phyloP scores from a whole-genome alignment of 2,329 filamentous ascomycete genomes.

The Neofusicoccum kwambonambiense region DNA sequence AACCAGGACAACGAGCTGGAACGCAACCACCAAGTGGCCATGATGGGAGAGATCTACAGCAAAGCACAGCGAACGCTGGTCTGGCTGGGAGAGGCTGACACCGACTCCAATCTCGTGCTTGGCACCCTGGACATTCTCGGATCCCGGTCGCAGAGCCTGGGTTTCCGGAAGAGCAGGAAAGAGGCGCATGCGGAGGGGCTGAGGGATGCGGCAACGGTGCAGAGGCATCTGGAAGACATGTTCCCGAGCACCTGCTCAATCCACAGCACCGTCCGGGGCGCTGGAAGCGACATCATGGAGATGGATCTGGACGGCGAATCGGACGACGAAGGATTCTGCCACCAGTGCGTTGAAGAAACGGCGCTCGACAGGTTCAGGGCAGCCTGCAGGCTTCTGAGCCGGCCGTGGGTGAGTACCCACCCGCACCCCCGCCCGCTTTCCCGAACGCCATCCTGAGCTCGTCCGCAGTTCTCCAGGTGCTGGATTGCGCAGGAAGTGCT shows the following conservation, averaged over 20 bases:
- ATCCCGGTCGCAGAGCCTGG: neutral
- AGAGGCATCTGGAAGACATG: neutral
- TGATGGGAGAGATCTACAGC: slow-evolving; percentile 17
- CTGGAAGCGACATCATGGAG: neutral
- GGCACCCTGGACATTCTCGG: slow-evolving; percentile 16
- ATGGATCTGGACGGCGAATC: neutral
- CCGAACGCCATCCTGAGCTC: too few relatives aligned
- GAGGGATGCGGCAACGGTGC: neutral
- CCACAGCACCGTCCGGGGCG: neutral
- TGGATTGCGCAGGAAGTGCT: slow-evolving; percentile 14
- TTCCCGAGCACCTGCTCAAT: neutral
- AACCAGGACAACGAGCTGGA: slow-evolving; percentile 20
- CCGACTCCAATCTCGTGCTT: slow-evolving; percentile 16
- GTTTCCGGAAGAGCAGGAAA: neutral
- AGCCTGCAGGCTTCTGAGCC: neutral
- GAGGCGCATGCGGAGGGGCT: neutral
- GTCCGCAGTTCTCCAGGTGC: neutral
- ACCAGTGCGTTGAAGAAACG: neutral
- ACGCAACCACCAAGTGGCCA: slow-evolving; percentile 12
- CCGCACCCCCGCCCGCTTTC: neutral
- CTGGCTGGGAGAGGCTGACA: slow-evolving; percentile 23
- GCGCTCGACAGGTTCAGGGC: neutral
- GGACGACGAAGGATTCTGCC: neutral
- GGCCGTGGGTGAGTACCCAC: slow-evolving; percentile 8
- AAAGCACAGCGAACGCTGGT: neutral